phyloP scores from a whole-genome alignment of 257 asterid genomes.

The Nemophila menziesii region DNA sequence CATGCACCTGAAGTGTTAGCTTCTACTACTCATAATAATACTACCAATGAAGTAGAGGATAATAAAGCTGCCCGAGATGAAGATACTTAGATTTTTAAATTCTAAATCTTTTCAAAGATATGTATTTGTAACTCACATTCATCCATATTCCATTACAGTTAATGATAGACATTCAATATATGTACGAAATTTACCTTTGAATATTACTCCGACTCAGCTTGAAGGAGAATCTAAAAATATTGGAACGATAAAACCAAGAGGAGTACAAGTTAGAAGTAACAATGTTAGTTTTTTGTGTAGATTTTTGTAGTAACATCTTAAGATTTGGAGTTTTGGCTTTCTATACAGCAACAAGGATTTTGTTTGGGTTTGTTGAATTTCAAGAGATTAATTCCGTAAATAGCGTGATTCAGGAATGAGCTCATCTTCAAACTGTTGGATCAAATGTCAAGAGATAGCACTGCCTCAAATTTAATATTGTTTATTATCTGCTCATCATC shows the following conservation, averaged over 20 bases:
- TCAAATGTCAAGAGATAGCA: too few species aligned
- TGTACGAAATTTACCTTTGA: too few species aligned
- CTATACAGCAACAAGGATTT: constrained; percentile 14
- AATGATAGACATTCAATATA: constrained; percentile 8
- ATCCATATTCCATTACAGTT: too few species aligned
- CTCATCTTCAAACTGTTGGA: too few species aligned
- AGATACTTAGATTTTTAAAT: constrained; percentile 1
- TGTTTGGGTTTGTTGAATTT: constrained; percentile 14
- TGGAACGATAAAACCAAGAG: too few species aligned
- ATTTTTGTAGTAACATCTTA: neutral
- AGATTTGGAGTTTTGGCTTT: constrained; percentile 3
- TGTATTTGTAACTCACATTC: too few species aligned
- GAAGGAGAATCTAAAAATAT: constrained; percentile 9
- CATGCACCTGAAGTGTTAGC: neutral
- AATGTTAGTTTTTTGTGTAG: constrained; percentile 1
- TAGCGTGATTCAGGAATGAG: too few species aligned
- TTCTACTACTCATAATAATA: neutral
- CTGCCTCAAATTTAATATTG: too few species aligned
- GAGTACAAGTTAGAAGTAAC: too few species aligned
- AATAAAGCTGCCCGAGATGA: constrained; percentile 4
- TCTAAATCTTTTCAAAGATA: too few species aligned
- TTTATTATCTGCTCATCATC: too few species aligned
- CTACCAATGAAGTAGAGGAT: constrained; percentile 1
- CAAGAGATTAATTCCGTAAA: constrained; percentile 5
- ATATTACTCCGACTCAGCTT: constrained; percentile 5